A percentile compares a stretch with the other conserved stretches of the same genome.
Evolutionary conservation across 2,329 filamentous ascomycete species (phyloP).

Genomic region (Hypoxylon sp.): DNA sequence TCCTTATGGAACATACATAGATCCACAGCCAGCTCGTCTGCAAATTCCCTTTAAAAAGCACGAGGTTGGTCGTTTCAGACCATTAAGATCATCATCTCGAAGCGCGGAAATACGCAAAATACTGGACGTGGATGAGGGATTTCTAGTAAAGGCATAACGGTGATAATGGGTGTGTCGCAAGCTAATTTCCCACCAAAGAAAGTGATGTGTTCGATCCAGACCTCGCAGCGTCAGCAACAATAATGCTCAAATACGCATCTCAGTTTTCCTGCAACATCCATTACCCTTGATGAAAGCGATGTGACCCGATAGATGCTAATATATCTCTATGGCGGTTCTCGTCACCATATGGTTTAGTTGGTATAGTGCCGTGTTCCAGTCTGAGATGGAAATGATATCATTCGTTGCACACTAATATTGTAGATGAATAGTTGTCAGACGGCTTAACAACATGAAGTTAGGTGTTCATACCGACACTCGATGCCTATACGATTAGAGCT

Average conservation of each 20-base stretch:
- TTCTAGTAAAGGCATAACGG: background rate
- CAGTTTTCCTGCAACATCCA: background rate
- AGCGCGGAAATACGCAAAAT: background rate
- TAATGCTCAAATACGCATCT: background rate
- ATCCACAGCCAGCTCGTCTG: slow-evolving; percentile 19
- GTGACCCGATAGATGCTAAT: background rate
- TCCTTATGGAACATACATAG: slow-evolving; percentile 6
- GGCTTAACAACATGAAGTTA: background rate
- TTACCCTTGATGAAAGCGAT: background rate
- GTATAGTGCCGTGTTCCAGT: background rate
- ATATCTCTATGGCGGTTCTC: background rate
- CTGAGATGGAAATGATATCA: background rate
- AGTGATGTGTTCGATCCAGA: slow-evolving; percentile 4
- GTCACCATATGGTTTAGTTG: background rate
- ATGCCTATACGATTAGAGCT: background rate
- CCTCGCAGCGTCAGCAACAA: slow-evolving; percentile 1
- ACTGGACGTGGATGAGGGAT: background rate
- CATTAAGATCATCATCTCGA: slow-evolving; percentile 2
- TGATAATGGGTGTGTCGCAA: slow-evolving; percentile 6
- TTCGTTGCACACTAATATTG: background rate
- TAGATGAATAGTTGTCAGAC: background rate
- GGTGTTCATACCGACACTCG: background rate
- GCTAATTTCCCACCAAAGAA: slow-evolving; percentile 6
- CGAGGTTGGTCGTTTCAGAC: slow-evolving; percentile 16
- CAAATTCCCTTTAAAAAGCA: slow-evolving; percentile 9